A percentile compares a stretch with the other conserved stretches of the same genome.
Conservation (phyloP, 2,329 filamentous ascomycete species). For the Curvularia hawaiiensis region DNA sequence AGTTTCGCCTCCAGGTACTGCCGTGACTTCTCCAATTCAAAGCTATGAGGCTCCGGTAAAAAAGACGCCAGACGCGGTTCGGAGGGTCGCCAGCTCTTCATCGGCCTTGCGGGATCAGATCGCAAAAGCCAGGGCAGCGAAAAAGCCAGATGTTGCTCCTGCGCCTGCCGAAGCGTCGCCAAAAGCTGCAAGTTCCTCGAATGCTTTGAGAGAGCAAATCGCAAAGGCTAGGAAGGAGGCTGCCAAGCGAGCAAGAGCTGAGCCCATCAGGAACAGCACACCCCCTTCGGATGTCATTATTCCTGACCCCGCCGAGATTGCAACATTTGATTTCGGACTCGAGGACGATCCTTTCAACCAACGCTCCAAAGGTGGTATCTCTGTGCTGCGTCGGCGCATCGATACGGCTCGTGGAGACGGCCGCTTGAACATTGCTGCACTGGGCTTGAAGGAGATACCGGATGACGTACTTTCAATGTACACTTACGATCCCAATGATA, state of each 20-base stretch:
- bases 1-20: constrained; percentile 33
- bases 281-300: constrained; percentile 41
- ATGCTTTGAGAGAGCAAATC: constrained; percentile 85
- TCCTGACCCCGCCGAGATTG: constrained; percentile 39
- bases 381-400: constrained; percentile 74
- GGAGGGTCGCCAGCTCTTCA: constrained; percentile 70
- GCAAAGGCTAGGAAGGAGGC: constrained; percentile 86
- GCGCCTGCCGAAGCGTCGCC: constrained; percentile 20
- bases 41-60: constrained; percentile 24
- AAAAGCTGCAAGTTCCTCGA: constrained; percentile 70
- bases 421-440: constrained; percentile 83
- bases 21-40: constrained; percentile 25
- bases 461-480: constrained; percentile 90
- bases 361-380: constrained; percentile 63
- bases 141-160: constrained; percentile 41
- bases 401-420: constrained; percentile 76
- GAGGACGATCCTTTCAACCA: constrained; percentile 75
- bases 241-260: constrained; percentile 56
- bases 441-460: constrained; percentile 80
- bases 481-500: constrained; percentile 69
- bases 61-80: constrained; percentile 40
- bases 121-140: constrained; percentile 86
- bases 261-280: constrained; percentile 31
- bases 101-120: constrained; percentile 85
- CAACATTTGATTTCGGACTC: constrained; percentile 63